Base-by-base conservation (phyloP, 352 stramenopile genomes). In the Phytophthora macrochlamydospora region DNA sequence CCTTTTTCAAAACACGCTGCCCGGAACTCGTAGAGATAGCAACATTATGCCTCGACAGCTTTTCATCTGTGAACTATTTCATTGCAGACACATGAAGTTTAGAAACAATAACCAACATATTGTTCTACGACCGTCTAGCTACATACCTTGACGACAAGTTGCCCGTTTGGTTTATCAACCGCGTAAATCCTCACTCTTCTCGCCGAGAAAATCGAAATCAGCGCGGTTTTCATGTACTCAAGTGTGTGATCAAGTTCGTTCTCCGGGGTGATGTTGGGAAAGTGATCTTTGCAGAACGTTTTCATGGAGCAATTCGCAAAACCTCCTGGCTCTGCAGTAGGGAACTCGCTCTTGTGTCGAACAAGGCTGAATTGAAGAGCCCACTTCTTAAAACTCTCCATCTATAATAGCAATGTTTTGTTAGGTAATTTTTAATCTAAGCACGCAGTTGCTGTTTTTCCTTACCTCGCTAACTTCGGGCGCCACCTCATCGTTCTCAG, bases 211-310 rank as follows among this genome's bases (percentile, higher is more conserved):
- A 81, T 75, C 2, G 67, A 71, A 9, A 70, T 82, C 12, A 94
- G 65, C 0, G 81, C 73, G 13, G 69, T 79, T 64, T 90, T 83
- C 58, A 90, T 58, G 49, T 86, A 84, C 62, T 94, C 85, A 2
- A 92, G 72, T 3, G 84, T 91, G 51, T 92, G 83, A 58, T 94
- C 83, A 1, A 92, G 63, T 57, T 94, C 86, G 42, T 91, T 89
- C 48, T 94, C 86, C 0, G 86, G 86, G 12, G 80, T 85, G 29
- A 94, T 87, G 44, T 86, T 86, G 11, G 85, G 67, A n/a, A 92
- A 80, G 40, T 88, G 75, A 32, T 94, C 83, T 33, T 91, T 90
- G 71, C 79, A 90, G 58, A 91, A 94, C 2, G 81, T 71, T 66
- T 90, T 92, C 4, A 85, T 67, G 0, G 86, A 88, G 65, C 69